Conservation (phyloP, 2,329 filamentous ascomycete species). For the Stagonosporopsis vannaccii region DNA sequence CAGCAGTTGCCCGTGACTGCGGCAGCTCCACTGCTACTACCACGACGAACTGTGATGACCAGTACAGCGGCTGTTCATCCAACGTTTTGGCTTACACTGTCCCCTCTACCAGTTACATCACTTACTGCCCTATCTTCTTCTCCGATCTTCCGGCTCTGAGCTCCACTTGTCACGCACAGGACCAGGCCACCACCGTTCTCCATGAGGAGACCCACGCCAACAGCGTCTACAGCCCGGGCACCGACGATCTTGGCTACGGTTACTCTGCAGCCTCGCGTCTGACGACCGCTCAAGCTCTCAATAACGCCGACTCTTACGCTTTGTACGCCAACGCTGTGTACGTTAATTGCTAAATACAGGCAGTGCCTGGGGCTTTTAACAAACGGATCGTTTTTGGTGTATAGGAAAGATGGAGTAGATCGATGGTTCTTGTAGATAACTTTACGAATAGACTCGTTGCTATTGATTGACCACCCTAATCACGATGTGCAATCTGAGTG, state of each 20-base stretch:
- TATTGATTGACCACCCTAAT: not conserved
- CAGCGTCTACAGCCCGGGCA: conserved; percentile 61
- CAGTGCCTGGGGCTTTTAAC: not conserved
- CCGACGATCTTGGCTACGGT: conserved; percentile 64
- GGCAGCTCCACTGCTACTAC: conserved; percentile 59
- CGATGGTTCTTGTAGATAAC: conserved; percentile 9
- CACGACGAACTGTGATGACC: conserved; percentile 66
- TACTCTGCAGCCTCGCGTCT: conserved; percentile 60
- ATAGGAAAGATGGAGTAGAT: not conserved
- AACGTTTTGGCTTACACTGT: conserved; percentile 67
- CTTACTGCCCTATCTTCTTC: conserved; percentile 70
- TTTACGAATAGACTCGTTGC: not conserved
- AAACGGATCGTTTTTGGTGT: not conserved
- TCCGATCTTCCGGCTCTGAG: conserved; percentile 59
- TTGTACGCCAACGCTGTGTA: conserved; percentile 59
- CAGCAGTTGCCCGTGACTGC: conserved; percentile 63
- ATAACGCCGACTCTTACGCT: conserved; percentile 70
- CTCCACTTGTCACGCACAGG: conserved; percentile 66
- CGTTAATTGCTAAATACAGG: conserved; percentile 32
- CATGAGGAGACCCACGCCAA: conserved; percentile 72
- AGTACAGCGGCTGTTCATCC: conserved; percentile 59
- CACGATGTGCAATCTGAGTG: not conserved
- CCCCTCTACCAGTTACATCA: conserved; percentile 62
- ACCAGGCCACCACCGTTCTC: conserved; percentile 69
- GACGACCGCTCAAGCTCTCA: conserved; percentile 59